phyloP scores from a whole-genome alignment of 2,329 filamentous ascomycete species.

The Colletotrichum lupini region DNA sequence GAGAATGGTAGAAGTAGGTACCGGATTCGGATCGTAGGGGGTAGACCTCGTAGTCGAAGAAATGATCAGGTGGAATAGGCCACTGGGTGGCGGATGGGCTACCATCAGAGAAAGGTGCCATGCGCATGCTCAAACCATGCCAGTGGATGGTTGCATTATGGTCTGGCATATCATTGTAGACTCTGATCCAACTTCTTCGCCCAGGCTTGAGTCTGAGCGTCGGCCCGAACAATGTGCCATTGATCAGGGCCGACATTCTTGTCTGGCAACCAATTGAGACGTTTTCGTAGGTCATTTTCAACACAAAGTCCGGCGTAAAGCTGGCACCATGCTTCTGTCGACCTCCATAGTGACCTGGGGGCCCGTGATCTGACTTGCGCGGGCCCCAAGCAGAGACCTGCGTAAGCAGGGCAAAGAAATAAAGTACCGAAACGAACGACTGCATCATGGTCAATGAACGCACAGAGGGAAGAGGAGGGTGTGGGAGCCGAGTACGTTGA shows the following conservation, averaged over 20 bases:
- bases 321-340: constrained; percentile 11
- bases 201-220: constrained; percentile 58
- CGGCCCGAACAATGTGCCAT: constrained; percentile 65
- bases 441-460: constrained; percentile 11
- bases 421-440: constrained; percentile 9
- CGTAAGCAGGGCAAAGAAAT: constrained; percentile 12
- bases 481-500: background rate
- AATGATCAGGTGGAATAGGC: constrained; percentile 70
- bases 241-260: constrained; percentile 60
- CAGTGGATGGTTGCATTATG: constrained; percentile 72
- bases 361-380: background rate
- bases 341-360: constrained; percentile 31
- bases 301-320: constrained; percentile 22
- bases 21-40: constrained; percentile 65
- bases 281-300: constrained; percentile 41
- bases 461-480: background rate
- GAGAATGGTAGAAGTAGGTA: constrained; percentile 77
- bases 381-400: constrained; percentile 23
- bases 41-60: constrained; percentile 75
- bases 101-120: constrained; percentile 73
- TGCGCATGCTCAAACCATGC: constrained; percentile 71
- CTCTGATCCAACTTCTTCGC: constrained; percentile 65
- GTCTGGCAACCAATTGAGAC: constrained; percentile 58
- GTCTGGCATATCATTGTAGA: constrained; percentile 65
- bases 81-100: constrained; percentile 70